Evolutionary conservation across 2,329 filamentous ascomycete species (phyloP).

Genomic region (Colletotrichum sp.): DNA sequence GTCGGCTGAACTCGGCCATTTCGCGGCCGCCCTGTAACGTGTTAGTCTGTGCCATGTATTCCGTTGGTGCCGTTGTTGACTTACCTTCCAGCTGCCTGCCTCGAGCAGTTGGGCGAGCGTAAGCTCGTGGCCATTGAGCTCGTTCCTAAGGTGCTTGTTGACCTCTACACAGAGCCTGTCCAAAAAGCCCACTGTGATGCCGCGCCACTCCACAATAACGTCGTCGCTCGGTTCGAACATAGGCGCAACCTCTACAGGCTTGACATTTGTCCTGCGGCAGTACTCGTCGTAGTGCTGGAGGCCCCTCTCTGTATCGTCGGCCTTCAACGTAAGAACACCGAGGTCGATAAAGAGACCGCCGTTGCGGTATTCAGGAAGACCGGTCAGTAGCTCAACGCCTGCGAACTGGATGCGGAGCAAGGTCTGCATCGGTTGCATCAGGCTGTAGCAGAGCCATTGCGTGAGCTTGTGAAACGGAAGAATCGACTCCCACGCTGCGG

Average conservation of each 20-base stretch:
- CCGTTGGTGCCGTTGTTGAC: conserved; percentile 25
- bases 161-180: conserved; percentile 48
- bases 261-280: conserved; percentile 73
- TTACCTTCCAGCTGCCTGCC: conserved; percentile 96
- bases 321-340: conserved; percentile 56
- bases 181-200: conserved; percentile 61
- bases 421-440: conserved; percentile 68
- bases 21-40: conserved; percentile 79
- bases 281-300: conserved; percentile 61
- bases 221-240: conserved; percentile 61
- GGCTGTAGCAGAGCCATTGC: conserved; percentile 76
- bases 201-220: conserved; percentile 66
- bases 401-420: conserved; percentile 56
- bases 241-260: conserved; percentile 50
- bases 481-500: conserved; percentile 72
- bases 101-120: conserved; percentile 89
- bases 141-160: conserved; percentile 66
- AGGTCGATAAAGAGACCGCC: conserved; percentile 71
- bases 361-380: conserved; percentile 75
- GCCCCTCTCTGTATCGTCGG: conserved; percentile 46
- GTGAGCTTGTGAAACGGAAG: conserved; percentile 68
- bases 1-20: conserved; percentile 91
- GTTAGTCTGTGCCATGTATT: neutral
- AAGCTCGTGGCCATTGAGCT: conserved; percentile 73
- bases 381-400: conserved; percentile 64